Conservation (phyloP, 495 filamentous ascomycete genomes). For the Lasiosphaeria ovina region DNA sequence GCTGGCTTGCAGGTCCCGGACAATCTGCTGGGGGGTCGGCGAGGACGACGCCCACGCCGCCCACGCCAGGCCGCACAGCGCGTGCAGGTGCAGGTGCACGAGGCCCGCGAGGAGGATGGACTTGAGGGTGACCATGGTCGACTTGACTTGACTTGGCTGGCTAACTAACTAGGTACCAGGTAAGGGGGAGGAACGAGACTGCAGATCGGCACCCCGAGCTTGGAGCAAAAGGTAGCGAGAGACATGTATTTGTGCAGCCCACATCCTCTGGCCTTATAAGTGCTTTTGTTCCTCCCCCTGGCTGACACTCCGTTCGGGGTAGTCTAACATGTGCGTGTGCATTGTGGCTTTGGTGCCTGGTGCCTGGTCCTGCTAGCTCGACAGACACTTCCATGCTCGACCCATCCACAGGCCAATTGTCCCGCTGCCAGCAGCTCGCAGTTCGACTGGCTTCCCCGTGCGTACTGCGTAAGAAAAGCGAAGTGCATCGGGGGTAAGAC, state of each 20-base stretch:
- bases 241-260: background rate
- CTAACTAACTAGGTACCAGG: background rate
- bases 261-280: background rate
- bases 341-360: background rate
- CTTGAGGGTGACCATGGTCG: background rate
- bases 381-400: background rate
- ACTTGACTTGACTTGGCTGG: background rate
- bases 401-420: background rate
- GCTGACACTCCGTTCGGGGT: background rate
- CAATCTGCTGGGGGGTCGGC: background rate
- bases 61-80: background rate
- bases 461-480: background rate
- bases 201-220: background rate
- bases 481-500: background rate
- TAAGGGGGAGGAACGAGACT: background rate
- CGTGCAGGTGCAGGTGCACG: background rate
- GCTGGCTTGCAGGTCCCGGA: background rate
- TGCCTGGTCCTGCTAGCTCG: background rate
- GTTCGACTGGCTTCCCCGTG: background rate
- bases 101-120: background rate
- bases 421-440: background rate
- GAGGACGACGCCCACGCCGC: background rate
- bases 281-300: background rate
- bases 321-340: background rate
- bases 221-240: background rate